phyloP scores from a whole-genome alignment of 2,329 filamentous ascomycete genomes.

The Fusarium transvaalense region DNA sequence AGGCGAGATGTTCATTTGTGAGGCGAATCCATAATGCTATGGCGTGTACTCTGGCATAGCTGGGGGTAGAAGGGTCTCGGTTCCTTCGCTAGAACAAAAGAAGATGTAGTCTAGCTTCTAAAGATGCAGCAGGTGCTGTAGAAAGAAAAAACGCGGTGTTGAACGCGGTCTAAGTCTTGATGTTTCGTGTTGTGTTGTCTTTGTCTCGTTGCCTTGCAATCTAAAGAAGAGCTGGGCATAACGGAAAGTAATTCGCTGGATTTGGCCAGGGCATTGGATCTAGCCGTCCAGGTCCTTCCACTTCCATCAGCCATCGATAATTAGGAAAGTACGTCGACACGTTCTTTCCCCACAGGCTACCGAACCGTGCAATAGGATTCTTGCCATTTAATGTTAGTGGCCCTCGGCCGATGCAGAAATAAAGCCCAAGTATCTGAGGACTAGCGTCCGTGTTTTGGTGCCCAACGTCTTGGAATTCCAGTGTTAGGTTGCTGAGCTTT shows the following conservation, averaged over 20 bases:
- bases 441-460: constrained; percentile 48
- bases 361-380: constrained; percentile 46
- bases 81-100: constrained; percentile 23
- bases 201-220: constrained; percentile 21
- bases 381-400: constrained; percentile 42
- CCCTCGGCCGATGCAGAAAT: constrained; percentile 45
- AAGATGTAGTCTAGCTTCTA: constrained; percentile 10
- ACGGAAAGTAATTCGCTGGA: constrained; percentile 23
- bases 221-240: constrained; percentile 1
- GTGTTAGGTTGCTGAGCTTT: constrained; percentile 36
- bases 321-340: constrained; percentile 26
- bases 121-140: constrained; percentile 20
- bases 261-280: constrained; percentile 12
- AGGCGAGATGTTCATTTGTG: constrained; percentile 33
- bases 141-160: constrained; percentile 24
- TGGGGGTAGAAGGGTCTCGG: constrained; percentile 12
- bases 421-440: constrained; percentile 38
- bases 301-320: constrained; percentile 26
- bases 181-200: constrained; percentile 36
- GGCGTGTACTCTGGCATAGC: constrained; percentile 28
- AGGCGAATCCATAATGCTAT: constrained; percentile 32
- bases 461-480: constrained; percentile 43
- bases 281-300: constrained; percentile 8
- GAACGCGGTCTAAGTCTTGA: constrained; percentile 18
- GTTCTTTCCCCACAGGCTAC: constrained; percentile 42